A percentile compares a stretch with the other conserved stretches of the same genome.
These are phyloP conservation scores for Camellia granthamiana DNA, from an alignment of 148 eudicot species.

Conservation along the genomic window DNA sequence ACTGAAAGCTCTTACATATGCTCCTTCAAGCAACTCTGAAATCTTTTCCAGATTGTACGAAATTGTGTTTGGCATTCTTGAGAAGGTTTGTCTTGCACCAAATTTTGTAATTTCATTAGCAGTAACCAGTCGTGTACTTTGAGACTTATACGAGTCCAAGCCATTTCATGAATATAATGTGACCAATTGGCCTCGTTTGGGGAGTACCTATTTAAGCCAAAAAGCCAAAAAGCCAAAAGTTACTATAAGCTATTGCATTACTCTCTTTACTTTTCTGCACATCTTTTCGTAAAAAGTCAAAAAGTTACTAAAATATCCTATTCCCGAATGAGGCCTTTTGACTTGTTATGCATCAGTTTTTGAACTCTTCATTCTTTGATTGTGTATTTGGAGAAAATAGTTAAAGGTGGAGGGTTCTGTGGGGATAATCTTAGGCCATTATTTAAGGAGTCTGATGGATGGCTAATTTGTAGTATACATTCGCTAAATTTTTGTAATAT, in stretches of 20 bases:
- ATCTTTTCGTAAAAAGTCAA: too few relatives aligned
- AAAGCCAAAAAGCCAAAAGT: too few relatives aligned
- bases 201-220: too few relatives aligned
- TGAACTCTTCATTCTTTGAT: background rate
- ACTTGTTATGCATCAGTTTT: background rate
- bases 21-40: conserved; percentile 85
- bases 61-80: conserved; percentile 87
- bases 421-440: background rate
- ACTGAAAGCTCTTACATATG: conserved; percentile 92
- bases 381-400: conserved; percentile 1
- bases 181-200: too few relatives aligned
- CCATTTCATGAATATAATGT: too few relatives aligned
- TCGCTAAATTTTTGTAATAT: background rate
- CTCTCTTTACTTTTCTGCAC: too few relatives aligned
- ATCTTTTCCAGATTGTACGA: conserved; percentile 74
- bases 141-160: too few relatives aligned
- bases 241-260: too few relatives aligned
- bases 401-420: background rate
- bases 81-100: conserved; percentile 59
- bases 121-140: background rate
- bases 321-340: too few relatives aligned
- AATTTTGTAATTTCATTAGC: background rate
- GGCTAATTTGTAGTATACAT: background rate
- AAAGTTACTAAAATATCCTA: too few relatives aligned
- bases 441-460: background rate